A percentile compares a stretch with the other conserved stretches of the same genome.
Evolutionary conservation across 2,329 filamentous ascomycete species (phyloP).

Genomic region (Ceratocystis papillata): DNA sequence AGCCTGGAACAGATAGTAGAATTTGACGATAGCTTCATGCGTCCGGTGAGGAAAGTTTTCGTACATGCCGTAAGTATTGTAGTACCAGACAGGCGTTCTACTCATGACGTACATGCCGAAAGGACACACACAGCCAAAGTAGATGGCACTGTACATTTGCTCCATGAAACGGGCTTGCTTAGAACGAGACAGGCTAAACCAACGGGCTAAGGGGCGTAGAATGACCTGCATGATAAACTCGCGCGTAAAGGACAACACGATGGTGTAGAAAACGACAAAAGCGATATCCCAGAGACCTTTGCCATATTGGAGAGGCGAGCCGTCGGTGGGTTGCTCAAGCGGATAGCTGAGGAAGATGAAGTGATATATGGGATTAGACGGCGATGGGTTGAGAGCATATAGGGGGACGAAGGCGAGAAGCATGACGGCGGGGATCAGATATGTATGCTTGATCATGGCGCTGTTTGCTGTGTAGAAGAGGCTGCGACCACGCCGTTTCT

Average conservation of each 20-base stretch:
- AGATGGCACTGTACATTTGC: slow-evolving; percentile 85
- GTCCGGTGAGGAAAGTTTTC: slow-evolving; percentile 74
- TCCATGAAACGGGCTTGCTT: slow-evolving; percentile 94
- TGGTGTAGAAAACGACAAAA: slow-evolving; percentile 78
- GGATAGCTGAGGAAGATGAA: slow-evolving; percentile 88
- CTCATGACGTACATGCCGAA: slow-evolving; percentile 85
- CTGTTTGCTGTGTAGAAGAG: slow-evolving; percentile 40
- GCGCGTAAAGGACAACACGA: slow-evolving; percentile 84
- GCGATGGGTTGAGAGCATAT: slow-evolving; percentile 65
- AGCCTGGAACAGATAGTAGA: slow-evolving; percentile 89
- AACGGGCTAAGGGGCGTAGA: slow-evolving; percentile 63
- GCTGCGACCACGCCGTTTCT: slow-evolving; percentile 46
- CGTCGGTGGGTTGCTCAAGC: slow-evolving; percentile 41
- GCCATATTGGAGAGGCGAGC: slow-evolving; percentile 58
- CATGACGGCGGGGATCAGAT: slow-evolving; percentile 56
- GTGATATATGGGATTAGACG: slow-evolving; percentile 65
- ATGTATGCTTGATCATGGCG: slow-evolving; percentile 51
- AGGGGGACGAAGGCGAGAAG: slow-evolving; percentile 51
- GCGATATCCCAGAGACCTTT: slow-evolving; percentile 81
- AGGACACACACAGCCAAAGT: slow-evolving; percentile 74
- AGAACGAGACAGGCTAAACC: slow-evolving; percentile 57
- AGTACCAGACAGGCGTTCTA: slow-evolving; percentile 87
- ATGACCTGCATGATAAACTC: slow-evolving; percentile 93
- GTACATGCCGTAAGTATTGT: slow-evolving; percentile 85
- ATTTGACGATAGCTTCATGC: slow-evolving; percentile 75